Base-by-base conservation (phyloP, 495 filamentous ascomycete genomes). In the Aspergillus panamensis region DNA sequence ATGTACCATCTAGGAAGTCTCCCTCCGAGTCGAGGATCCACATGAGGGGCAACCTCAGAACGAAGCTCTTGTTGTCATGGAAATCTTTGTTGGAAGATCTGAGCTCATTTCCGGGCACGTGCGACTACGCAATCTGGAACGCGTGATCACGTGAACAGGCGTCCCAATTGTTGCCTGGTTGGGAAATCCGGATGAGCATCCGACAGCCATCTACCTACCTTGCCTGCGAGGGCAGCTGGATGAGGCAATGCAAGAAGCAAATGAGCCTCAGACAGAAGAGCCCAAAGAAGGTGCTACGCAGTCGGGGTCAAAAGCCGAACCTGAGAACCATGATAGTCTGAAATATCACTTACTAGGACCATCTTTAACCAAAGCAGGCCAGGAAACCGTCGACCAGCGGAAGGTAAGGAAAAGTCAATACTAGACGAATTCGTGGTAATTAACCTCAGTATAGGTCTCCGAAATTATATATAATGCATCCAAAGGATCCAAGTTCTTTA, bases 401-500 rank as follows among this genome's bases (percentile, higher is more conserved):
- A 94, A 93, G 77, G 88, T 87, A 67, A 57, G 65, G 25, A 25
- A 25, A 25, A 25, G 12, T 16, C 13, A n/a, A 5, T 21, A 39
- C 7, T n/a, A n/a, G 7, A 2, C 25, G 25, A 25, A 2, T 25
- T 25, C 25, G 25, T 5, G 25, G 5, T 25, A 25, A 25, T 25
- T 25, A 25, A 25, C 25, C 25, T 5, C 2, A 16, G 13, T 6
- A 32, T 52, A 88, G 84, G 89, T 96, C n/a, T 93, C 92, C 0
- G 91, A 97, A 69, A 85, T 99, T 57, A 99, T 99, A 50, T 97
- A 96, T 73, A 90, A 95, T 71, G 92, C 94, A 12, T 96, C 91
- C 12, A 96, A 92, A 69, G 95, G 95, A 21, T 96, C 91, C 56
- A 97, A 96, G 68, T 99, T 88, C 76, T 99, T 97, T 79, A 91